These are phyloP conservation scores for Maudiozyma humilis DNA, from an alignment of 1,139 yeast genomes.

Conservation along the genomic window DNA sequence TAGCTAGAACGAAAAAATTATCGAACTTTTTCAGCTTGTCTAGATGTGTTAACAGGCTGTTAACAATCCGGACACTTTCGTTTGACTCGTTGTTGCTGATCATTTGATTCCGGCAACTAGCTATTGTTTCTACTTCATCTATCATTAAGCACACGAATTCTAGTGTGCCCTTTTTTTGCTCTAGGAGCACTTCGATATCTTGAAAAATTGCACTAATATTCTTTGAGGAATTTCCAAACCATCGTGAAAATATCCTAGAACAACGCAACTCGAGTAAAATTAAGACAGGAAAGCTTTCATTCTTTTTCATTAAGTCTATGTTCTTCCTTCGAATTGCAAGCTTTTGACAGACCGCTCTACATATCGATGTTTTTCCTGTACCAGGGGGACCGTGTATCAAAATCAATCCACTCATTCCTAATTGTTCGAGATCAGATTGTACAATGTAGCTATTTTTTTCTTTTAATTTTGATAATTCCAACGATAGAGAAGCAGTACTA, in stretches of 20 bases:
- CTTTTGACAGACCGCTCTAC: constrained; percentile 37
- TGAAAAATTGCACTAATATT: constrained; percentile 32
- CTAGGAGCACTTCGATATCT: constrained; percentile 26
- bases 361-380: constrained; percentile 44
- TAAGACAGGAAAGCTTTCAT: too few species aligned
- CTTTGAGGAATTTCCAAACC: constrained; percentile 38
- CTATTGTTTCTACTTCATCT: constrained; percentile 38
- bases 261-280: constrained; percentile 34
- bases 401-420: constrained; percentile 14
- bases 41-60: constrained; percentile 34
- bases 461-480: constrained; percentile 17
- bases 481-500: constrained; percentile 27
- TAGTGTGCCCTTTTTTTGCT: constrained; percentile 11
- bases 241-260: constrained; percentile 35
- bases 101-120: constrained; percentile 32
- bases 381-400: constrained; percentile 44
- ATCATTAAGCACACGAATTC: constrained; percentile 30
- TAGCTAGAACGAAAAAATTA: constrained; percentile 33
- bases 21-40: constrained; percentile 31
- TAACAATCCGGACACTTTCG: constrained; percentile 36
- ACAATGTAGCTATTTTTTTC: background rate
- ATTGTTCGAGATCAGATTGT: background rate
- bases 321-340: too few species aligned
- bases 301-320: constrained; percentile 12
- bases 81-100: constrained; percentile 34